phyloP scores from a whole-genome alignment of 768 basidiomycete genomes.

The Russula sp. region DNA sequence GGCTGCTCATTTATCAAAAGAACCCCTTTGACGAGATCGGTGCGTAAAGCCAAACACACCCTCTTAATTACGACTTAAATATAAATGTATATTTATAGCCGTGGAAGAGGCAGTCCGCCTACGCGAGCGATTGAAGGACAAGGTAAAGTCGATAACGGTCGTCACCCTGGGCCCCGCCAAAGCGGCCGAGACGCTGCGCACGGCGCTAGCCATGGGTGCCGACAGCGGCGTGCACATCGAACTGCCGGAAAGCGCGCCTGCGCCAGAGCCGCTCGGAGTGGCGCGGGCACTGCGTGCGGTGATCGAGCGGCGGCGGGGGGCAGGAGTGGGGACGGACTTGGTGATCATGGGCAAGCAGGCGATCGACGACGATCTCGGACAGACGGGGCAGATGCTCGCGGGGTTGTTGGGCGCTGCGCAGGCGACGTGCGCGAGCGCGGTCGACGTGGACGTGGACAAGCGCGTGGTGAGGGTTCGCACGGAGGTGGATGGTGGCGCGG shows the following conservation, averaged over 20 bases:
- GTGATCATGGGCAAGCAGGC: constrained; percentile 98
- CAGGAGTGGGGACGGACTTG: constrained; percentile 55
- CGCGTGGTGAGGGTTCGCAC: constrained; percentile 66
- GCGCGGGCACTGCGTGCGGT: constrained; percentile 78
- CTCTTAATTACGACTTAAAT: background rate
- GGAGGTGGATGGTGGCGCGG: constrained; percentile 92
- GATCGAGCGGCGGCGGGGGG: constrained; percentile 51
- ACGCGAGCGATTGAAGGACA: constrained; percentile 74
- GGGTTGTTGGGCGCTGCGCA: constrained; percentile 89
- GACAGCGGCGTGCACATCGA: constrained; percentile 91
- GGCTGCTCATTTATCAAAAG: constrained; percentile 34
- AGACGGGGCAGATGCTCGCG: constrained; percentile 97
- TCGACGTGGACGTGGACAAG: constrained; percentile 58
- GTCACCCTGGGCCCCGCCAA: constrained; percentile 94
- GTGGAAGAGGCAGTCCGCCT: constrained; percentile 95
- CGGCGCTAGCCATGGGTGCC: constrained; percentile 96
- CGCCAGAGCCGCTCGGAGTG: constrained; percentile 86
- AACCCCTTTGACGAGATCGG: constrained; percentile 99
- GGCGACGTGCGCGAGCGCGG: constrained; percentile 89
- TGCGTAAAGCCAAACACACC: constrained; percentile 29
- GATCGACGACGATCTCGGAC: constrained; percentile 93
- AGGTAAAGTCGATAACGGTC: constrained; percentile 80
- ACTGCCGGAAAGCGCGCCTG: constrained; percentile 58
- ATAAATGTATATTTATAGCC: constrained; percentile 41
- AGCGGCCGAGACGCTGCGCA: constrained; percentile 81